Evolutionary conservation across 169 alveolate genomes (phyloP).

Genomic region (Plasmodium knowlesi): DNA sequence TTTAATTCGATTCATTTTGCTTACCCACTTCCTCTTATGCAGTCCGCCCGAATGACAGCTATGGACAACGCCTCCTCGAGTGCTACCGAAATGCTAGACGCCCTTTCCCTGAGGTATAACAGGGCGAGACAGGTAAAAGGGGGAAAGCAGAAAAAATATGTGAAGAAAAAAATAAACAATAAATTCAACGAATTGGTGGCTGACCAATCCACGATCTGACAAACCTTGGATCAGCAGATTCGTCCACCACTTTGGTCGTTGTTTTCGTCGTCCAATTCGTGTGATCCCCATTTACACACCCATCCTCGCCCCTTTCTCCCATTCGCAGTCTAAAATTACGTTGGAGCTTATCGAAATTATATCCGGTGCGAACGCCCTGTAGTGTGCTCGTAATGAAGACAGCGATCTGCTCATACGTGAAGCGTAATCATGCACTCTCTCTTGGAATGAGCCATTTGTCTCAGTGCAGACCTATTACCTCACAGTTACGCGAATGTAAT

Average conservation of each 20-base stretch:
- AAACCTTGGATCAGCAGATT: not conserved
- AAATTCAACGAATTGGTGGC: not conserved
- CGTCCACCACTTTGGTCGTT: not conserved
- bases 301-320: not conserved
- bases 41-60: constrained; percentile 91
- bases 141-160: not conserved
- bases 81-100: constrained; percentile 89
- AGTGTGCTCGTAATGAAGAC: constrained; percentile 12
- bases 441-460: not conserved
- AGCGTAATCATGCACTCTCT: not conserved
- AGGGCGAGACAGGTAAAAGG: constrained; percentile 86
- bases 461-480: not conserved
- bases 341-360: constrained; percentile 94
- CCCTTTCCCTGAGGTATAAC: constrained; percentile 86
- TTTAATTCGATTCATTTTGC: not conserved
- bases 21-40: not conserved
- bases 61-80: constrained; percentile 92
- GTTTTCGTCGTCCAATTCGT: not conserved
- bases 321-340: constrained; percentile 90
- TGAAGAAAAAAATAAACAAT: not conserved
- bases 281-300: not conserved
- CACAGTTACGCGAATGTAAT: not conserved
- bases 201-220: not conserved
- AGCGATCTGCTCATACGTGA: not conserved
- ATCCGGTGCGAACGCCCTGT: constrained; percentile 95